Percentiles rank a stretch among this genome's conserved stretches.
Conservation (phyloP, 768 basidiomycete species). For the Cyathus striatus region DNA sequence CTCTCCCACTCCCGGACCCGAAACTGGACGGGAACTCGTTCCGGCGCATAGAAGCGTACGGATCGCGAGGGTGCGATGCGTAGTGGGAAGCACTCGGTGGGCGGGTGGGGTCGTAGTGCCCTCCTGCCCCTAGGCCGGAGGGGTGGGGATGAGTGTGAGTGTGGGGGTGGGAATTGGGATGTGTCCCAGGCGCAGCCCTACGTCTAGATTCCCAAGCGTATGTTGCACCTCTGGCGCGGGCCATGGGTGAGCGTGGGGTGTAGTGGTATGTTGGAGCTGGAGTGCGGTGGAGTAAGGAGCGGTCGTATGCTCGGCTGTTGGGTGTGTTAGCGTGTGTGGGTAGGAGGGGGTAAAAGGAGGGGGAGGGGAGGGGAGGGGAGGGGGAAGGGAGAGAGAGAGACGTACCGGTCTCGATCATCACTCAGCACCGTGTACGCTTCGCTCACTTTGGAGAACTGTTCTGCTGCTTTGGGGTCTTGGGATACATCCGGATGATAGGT, state of each 20-base stretch:
- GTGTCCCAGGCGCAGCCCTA: slow-evolving; percentile 11
- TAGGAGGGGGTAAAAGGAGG: not conserved
- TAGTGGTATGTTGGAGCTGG: slow-evolving; percentile 10
- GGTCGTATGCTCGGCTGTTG: slow-evolving; percentile 39
- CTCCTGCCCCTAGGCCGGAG: not conserved
- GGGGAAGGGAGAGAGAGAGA: not conserved
- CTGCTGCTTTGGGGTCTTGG: slow-evolving; percentile 31
- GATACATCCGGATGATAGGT: slow-evolving; percentile 45
- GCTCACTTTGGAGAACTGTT: slow-evolving; percentile 32
- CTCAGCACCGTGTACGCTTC: slow-evolving; percentile 41
- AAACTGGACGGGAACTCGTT: too few species aligned
- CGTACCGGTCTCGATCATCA: slow-evolving; percentile 38
- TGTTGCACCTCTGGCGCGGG: slow-evolving; percentile 26
- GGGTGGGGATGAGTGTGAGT: not conserved
- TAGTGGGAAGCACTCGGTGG: too few species aligned
- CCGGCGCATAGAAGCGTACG: too few species aligned
- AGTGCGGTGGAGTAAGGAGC: slow-evolving; percentile 28
- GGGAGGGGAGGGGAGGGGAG: too few species aligned
- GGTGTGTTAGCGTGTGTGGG: not conserved
- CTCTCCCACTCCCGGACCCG: too few species aligned
- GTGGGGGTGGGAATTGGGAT: slow-evolving; percentile 15
- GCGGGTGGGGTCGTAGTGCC: too few species aligned
- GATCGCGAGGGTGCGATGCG: too few species aligned
- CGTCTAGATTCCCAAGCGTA: slow-evolving; percentile 32
- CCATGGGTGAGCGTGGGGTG: slow-evolving; percentile 17